These are phyloP conservation scores for Cerioporus squamosus DNA, from an alignment of 1,284 basidiomycete species.

Conservation along the genomic window DNA sequence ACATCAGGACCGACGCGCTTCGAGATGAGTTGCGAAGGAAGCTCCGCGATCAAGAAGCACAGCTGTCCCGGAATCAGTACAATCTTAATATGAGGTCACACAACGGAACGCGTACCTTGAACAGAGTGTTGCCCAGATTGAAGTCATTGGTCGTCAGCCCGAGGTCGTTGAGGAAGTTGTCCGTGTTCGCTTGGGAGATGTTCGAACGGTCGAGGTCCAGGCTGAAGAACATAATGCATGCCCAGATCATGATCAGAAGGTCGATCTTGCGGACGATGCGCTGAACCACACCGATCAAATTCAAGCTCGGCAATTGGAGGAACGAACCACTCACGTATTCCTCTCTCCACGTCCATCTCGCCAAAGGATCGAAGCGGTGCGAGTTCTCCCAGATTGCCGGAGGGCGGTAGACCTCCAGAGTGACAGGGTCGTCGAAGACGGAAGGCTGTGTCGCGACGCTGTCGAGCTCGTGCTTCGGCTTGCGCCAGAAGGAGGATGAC, in stretches of 20 bases:
- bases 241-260: conserved; percentile 66
- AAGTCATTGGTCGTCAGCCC: conserved; percentile 64
- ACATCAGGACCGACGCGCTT: conserved; percentile 73
- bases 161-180: conserved; percentile 70
- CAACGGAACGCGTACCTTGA: conserved; percentile 24
- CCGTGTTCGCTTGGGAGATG: conserved; percentile 66
- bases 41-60: conserved; percentile 62
- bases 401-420: conserved; percentile 59
- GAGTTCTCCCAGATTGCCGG: conserved; percentile 62
- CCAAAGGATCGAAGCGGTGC: conserved; percentile 67
- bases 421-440: conserved; percentile 50
- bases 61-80: conserved; percentile 32
- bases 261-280: conserved; percentile 64
- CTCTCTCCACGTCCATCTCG: conserved; percentile 73
- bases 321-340: conserved; percentile 49
- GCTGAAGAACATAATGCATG: conserved; percentile 64
- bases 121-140: conserved; percentile 64
- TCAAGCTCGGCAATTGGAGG: neutral
- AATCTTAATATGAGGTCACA: neutral
- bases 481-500: conserved; percentile 29
- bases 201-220: conserved; percentile 61
- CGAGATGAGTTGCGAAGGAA: conserved; percentile 76
- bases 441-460: conserved; percentile 40
- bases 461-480: conserved; percentile 32
- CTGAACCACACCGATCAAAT: conserved; percentile 33